Base-by-base conservation (phyloP, 306 rosid genomes). In the Prunus salicina region DNA sequence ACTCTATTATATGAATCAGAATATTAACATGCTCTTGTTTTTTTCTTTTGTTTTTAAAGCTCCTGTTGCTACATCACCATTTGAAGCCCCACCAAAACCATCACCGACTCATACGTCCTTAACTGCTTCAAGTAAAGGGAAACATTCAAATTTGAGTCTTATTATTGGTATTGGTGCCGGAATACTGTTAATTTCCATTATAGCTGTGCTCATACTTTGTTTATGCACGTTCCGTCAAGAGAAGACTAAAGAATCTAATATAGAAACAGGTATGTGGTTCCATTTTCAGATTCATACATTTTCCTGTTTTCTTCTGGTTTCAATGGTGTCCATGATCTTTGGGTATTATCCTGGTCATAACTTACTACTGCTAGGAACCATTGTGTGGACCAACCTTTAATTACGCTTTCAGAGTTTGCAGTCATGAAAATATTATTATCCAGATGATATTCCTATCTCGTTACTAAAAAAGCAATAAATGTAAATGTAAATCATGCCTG, bases 101-200 rank as follows among this genome's bases (percentile, higher is more conserved):
- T 68, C 84, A 71, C 85, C 90, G 51, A 60, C 82, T 72, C 65
- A 88, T 73, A 69, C 91, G 74, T 69, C 91, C 46, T 34, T 24
- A 8, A 78, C 72, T 85, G 62, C 84, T 80, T 81, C 96, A 71
- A 84, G 65, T 76, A 72, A 83, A 56, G 90, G 75, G 78, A 82
- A 73, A 55, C 96, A 77, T 87, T 88, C 93, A 22, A 89, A 86
- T 72, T 85, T 91, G 89, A 81, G 76, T 72, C 86, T 79, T 79
- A 71, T 92, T 82, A 76, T 95, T 83, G 92, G 93, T 66, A 81
- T 95, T 78, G 90, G 92, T 62, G 86, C 87, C 13, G 92, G 90
- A 15, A 20, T 92, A 78, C 87, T 95, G 82, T 84, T 95, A 83
- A 64, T 88, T 77, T 90, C 89, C 82, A 77, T 90, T 73, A 60